Base-by-base conservation (phyloP, 257 asterid species). In the Vinca minor region DNA sequence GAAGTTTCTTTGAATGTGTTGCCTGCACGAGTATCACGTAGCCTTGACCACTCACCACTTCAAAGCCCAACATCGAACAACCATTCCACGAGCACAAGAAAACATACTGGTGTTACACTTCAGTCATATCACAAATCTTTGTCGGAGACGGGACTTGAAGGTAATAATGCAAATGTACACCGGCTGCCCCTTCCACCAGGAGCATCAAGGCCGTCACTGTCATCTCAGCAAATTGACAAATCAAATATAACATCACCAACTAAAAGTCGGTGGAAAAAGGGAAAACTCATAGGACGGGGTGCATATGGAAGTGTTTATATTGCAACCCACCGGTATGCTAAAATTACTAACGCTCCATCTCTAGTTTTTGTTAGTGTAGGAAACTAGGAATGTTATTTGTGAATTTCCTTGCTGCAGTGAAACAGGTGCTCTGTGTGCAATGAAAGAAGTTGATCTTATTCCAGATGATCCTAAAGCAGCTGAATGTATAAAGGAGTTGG, bases 391-490 rank as follows among this genome's bases (percentile, higher is more conserved):
- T 50, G 34, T 69, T 49, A 72, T 17, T 12, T 39, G 18, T 31
- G 25, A 5, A 25, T 62, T 39, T 67, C 56, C 62, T 36, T 72
- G 32, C 71, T 59, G 63, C 87, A 89, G 97, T 62, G 89, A 87
- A 83, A 90, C 95, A 39, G 97, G 97, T 62, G 97, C 96, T 36
- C 74, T 86, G 1, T 87, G 97, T 48, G 97, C 96, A 4, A 59
- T 90, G 81, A 90, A 90, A 76, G 97, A 90, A 76, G 97, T 90
- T 53, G 91, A 87, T 69, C 64, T 85, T 59, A 60, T 88, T 61
- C 86, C 78, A 5, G 97, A 82, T 50, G 97, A 90, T 73, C 82
- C 96, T 18, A 87, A 81, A 73, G 72, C 79, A 49, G 67, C 46
- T 25, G 96, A 90, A 80, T 82, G 91, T 65, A 74, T 85, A 38